Evolutionary conservation across 331 rosid species (phyloP), one percentile per base, ranked within the genome.

Genomic region (Pyracantha coccinea): DNA sequence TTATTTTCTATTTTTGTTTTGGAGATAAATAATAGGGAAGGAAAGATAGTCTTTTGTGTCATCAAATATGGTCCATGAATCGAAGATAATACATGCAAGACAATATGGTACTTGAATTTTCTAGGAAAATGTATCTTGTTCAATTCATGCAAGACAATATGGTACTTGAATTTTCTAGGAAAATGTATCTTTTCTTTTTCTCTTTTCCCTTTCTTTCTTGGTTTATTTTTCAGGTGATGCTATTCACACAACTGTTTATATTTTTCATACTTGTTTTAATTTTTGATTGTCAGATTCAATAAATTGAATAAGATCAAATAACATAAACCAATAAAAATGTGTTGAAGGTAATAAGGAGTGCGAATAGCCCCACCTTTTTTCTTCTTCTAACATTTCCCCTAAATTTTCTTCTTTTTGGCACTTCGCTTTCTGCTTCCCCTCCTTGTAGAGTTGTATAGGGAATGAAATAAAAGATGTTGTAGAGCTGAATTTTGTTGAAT

Each of bases 401-500:
- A 2, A 2, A 7, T 59, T 68, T 41, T 23, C 7, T 70, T 19
- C 2, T 66, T 32, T 65, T 38, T 33, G 3, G 7, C 19, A 35
- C 21, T 8, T 15, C 21, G 68, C 68, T 62, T 63, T 27, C 41
- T 61, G 58, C 44, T 41, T 70, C 54, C 82, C 62, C 79, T 35
- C 69, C 59, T 59, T 35, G 68, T 62, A 41, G 79, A 21, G 59
- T 57, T 57, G 47, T 47, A 69, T 63, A 41, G 83, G 74, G 69
- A 47, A 55, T 63, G 74, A 70, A 79, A 74, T 74, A 78, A 52
- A 76, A 73, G 83, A 81, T 68, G 16, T 9, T 63, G 82, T 71
- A 83, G 75, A 85, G 81, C 45, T 82, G 68, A 73, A 23, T 68
- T 86, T 85, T 81, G 80, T 71, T 79, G 81, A 83, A 83, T 74